Base-by-base conservation (phyloP, 2,329 filamentous ascomycete genomes). In the Chaetomiaceae sp. region DNA sequence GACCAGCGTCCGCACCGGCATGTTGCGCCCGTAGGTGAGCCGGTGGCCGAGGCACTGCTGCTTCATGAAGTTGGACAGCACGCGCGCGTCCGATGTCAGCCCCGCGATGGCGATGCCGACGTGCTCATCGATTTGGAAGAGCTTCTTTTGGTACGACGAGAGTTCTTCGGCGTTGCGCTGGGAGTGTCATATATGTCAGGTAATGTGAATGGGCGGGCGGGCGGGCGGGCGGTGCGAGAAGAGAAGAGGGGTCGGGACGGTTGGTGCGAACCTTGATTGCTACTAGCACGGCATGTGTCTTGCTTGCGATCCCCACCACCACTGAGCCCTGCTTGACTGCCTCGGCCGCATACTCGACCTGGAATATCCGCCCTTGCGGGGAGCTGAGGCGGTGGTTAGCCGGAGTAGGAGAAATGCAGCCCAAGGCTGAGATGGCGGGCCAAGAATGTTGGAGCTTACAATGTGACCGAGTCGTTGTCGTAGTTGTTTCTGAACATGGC, bases 1-100 rank as follows among this genome's bases (percentile, higher is more conserved):
- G 62, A 96, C 91, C 65, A 97, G 89, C 58, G 88, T 87, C 67
- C 90, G 86, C 68, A 97, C 78, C 29, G 90, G 89, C 69, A 99
- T 94, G 62, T 91, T 85, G 62, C 94, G 91, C 74, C 89, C 92
- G 77, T 96, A 97, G 53, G 90, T 96, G 65, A 99, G 86, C 71
- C 92, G 90, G 66, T 94, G 92, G 66, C 89, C 88, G 66, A 99
- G 89, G 59, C 90, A 95, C 76, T 97, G 94, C 76, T 96, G 90
- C 79, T 96, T 97, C 92, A 99, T 97, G 79, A 96, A 99, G 83
- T 99, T 99, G 79, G 91, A 96, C 65, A 99, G 90, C 65, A 99
- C 94, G 67, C 94, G 94, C 69, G 92, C 94, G 73, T 99, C 94
- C 54, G 92, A 96, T 62, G 94, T 94, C 58, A 99, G 89, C 65